Conservation (phyloP, 2,329 filamentous ascomycete genomes). For the Pseudopyrenochaeta lycopersici region DNA sequence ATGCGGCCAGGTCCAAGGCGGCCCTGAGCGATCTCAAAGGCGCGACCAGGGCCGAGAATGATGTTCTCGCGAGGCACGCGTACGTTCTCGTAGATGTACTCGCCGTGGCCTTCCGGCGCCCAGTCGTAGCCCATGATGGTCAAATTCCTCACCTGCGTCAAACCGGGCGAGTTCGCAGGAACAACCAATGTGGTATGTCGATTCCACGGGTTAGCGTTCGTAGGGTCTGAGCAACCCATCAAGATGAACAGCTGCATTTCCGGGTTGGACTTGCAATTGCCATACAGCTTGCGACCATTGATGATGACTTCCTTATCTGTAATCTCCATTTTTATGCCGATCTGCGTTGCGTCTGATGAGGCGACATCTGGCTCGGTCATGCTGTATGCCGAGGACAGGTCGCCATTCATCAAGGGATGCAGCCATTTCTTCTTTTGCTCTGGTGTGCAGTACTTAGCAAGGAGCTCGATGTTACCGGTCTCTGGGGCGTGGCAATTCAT, state of each 20-base stretch:
- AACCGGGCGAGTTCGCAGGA: constrained; percentile 48
- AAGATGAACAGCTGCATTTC: constrained; percentile 48
- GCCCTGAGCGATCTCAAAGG: constrained; percentile 56
- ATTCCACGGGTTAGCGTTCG: constrained; percentile 51
- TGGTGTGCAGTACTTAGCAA: constrained; percentile 61
- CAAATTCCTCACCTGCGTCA: constrained; percentile 52
- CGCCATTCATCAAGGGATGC: constrained; percentile 58
- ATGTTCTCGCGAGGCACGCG: constrained; percentile 53
- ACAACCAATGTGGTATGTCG: constrained; percentile 53
- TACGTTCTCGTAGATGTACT: constrained; percentile 54
- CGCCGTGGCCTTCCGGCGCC: constrained; percentile 54
- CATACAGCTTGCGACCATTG: constrained; percentile 54
- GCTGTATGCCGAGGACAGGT: constrained; percentile 60
- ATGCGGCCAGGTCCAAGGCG: constrained; percentile 54
- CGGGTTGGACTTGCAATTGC: constrained; percentile 52
- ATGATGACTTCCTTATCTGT: constrained; percentile 51
- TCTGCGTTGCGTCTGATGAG: constrained; percentile 61
- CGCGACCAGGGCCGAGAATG: constrained; percentile 52
- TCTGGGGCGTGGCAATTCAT: constrained; percentile 60
- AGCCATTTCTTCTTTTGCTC: constrained; percentile 62
- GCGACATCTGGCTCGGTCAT: constrained; percentile 63
- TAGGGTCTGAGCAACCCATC: constrained; percentile 52
- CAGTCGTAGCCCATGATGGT: constrained; percentile 56
- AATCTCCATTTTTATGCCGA: constrained; percentile 50
- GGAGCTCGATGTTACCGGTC: constrained; percentile 63